phyloP scores from a whole-genome alignment of 345 rosid species.

The Trapa bicornis region DNA sequence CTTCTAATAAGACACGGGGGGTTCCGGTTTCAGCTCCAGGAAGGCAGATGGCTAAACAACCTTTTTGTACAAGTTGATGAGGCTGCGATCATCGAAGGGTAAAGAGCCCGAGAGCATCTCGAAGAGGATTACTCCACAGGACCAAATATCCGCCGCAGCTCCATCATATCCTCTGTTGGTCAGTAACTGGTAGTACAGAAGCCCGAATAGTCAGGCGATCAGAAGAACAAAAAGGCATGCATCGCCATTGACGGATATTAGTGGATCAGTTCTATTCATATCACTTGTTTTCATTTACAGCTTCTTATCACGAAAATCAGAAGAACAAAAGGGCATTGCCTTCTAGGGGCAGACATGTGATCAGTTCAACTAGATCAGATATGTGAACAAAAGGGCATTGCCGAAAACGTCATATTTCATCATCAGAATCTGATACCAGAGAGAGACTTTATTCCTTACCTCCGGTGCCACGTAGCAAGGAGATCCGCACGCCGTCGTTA shows the following conservation, averaged over 20 bases:
- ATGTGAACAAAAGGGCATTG: too few species aligned
- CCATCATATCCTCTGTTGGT: conserved; percentile 68
- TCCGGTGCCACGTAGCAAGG: conserved; percentile 92
- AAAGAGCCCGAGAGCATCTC: conserved; percentile 68
- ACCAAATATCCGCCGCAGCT: conserved; percentile 87
- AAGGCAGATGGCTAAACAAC: conserved; percentile 9
- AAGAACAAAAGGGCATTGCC: too few species aligned
- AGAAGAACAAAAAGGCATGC: too few species aligned
- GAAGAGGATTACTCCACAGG: conserved; percentile 88
- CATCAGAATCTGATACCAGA: too few species aligned
- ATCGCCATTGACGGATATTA: too few species aligned
- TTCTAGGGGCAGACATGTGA: too few species aligned
- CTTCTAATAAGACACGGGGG: not conserved
- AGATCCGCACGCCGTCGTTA: conserved; percentile 82
- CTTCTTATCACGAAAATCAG: too few species aligned
- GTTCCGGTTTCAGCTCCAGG: not conserved
- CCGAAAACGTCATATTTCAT: too few species aligned
- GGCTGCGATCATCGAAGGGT: conserved; percentile 71
- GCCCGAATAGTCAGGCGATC: not conserved
- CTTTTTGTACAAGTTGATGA: conserved; percentile 55
- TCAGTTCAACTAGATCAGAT: too few species aligned
- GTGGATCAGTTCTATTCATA: too few species aligned
- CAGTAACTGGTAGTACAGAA: conserved; percentile 40
- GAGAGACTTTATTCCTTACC: conserved; percentile 20
- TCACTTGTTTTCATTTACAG: too few species aligned